Evolutionary conservation across 176 grass and related monocot genomes (phyloP), one percentile per base, ranked within the genome.

Genomic region (Aechmea fasciata): DNA sequence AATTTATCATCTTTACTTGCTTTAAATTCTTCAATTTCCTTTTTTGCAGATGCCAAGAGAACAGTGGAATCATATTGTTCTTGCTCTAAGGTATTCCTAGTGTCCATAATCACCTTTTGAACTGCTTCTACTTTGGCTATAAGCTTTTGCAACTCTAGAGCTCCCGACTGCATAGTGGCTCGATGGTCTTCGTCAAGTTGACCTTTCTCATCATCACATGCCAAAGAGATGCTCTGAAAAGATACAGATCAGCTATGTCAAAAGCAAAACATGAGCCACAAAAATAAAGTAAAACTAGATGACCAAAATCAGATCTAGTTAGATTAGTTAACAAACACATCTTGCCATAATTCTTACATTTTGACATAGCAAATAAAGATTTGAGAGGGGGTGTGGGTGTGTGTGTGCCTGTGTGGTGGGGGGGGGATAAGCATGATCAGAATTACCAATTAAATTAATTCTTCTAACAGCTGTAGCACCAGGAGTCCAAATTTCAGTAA

Each of bases 121-220:
- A 96, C 71, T 78, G 68, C 75, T 88, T 91, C 88, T 52, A 91
- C 77, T 85, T 87, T 88, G 73, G 69, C n/a, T 71, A 80, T 82
- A 57, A 91, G 61, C 68, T 57, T 69, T 72, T 84, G 77, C 61
- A 96, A 66, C 61, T 81, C 77, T 18, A 47, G n/a, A 72, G 76
- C 73, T 74, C 80, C 82, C 14, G 33, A 41, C 33, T 41, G 33
- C 33, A 41, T 41, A 7, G 57, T 12, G 59, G 48, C 50, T 52
- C 5, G 41, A 26, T 24, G 24, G 74, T 63, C 66, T 71, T 76
- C 51, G 49, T 71, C 59, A 47, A 51, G 9, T 13, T 5, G 13
- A 28, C 69, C 4, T 17, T 62, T 61, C 11, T 48, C 13, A 11
- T 75, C 61, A 69, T 81, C 61, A 68, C 33, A 77, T 20, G 50